A percentile compares a stretch with the other conserved stretches of the same genome.
These are phyloP conservation scores for Aaosphaeria pasadenensis DNA, from an alignment of 2,329 filamentous ascomycete species.

Conservation along the genomic window DNA sequence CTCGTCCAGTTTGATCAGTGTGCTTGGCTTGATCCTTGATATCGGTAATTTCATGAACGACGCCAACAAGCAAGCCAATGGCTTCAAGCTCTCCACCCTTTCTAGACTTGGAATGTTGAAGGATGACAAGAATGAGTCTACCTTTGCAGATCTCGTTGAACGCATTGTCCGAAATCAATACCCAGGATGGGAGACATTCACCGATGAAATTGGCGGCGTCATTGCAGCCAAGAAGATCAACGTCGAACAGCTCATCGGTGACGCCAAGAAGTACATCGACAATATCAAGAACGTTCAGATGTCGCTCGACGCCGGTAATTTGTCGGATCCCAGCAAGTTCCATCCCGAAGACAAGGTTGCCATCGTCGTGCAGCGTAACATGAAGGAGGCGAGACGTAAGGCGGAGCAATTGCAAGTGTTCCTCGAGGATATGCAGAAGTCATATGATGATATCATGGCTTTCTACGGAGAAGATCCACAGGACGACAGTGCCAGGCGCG, in stretches of 20 bases:
- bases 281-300: slow-evolving; percentile 92
- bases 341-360: slow-evolving; percentile 94
- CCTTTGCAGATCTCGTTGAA: slow-evolving; percentile 92
- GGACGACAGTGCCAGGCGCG: slow-evolving; percentile 88
- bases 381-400: slow-evolving; percentile 96
- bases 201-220: slow-evolving; percentile 79
- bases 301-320: slow-evolving; percentile 87
- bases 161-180: slow-evolving; percentile 96
- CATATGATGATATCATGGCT: slow-evolving; percentile 91
- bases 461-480: slow-evolving; percentile 93
- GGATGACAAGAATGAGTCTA: slow-evolving; percentile 97
- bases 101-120: slow-evolving; percentile 95
- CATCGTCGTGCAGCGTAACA: slow-evolving; percentile 83
- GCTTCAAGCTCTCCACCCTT: slow-evolving; percentile 96
- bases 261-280: slow-evolving; percentile 89
- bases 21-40: slow-evolving; percentile 91
- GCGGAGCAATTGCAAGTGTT: slow-evolving; percentile 94
- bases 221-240: slow-evolving; percentile 84
- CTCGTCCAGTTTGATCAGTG: slow-evolving; percentile 91
- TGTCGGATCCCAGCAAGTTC: slow-evolving; percentile 96
- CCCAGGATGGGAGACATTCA: slow-evolving; percentile 88
- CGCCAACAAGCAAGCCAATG: slow-evolving; percentile 94
- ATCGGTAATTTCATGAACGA: slow-evolving; percentile 99
- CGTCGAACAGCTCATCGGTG: slow-evolving; percentile 82
- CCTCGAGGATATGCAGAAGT: slow-evolving; percentile 85